Evolutionary conservation across 2,329 filamentous ascomycete species (phyloP).

Genomic region (Diplodia seriata): DNA sequence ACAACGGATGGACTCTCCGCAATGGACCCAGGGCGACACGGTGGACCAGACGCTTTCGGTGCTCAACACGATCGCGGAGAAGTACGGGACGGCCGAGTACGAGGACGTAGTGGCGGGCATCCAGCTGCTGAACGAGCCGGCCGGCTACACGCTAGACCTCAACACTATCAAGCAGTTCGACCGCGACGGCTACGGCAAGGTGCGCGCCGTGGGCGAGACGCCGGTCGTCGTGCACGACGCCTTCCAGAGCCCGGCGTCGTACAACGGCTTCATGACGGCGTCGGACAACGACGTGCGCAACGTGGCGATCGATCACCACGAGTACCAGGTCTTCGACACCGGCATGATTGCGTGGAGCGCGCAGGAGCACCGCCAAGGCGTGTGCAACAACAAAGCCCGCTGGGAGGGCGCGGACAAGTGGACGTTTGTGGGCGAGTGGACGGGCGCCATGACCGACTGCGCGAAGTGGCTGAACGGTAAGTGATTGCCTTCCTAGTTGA

Average conservation of each 20-base stretch:
- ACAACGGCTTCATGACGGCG: slow-evolving; percentile 66
- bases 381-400: slow-evolving; percentile 60
- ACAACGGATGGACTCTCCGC: slow-evolving; percentile 52
- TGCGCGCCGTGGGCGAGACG: slow-evolving; percentile 54
- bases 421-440: slow-evolving; percentile 74
- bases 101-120: slow-evolving; percentile 66
- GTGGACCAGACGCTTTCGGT: slow-evolving; percentile 61
- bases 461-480: slow-evolving; percentile 56
- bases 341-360: slow-evolving; percentile 58
- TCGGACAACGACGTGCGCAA: slow-evolving; percentile 58
- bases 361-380: slow-evolving; percentile 61
- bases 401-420: slow-evolving; percentile 67
- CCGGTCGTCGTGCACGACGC: slow-evolving; percentile 66
- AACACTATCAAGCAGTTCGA: slow-evolving; percentile 61
- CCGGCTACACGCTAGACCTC: slow-evolving; percentile 55
- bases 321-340: slow-evolving; percentile 69
- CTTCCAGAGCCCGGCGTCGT: slow-evolving; percentile 61
- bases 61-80: slow-evolving; percentile 63
- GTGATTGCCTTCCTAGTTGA: slow-evolving; percentile 18
- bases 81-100: slow-evolving; percentile 62
- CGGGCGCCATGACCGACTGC: slow-evolving; percentile 69
- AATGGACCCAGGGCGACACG: slow-evolving; percentile 57
- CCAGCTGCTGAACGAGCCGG: slow-evolving; percentile 65
- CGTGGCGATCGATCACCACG: slow-evolving; percentile 70
- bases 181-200: slow-evolving; percentile 59